Base-by-base conservation (phyloP, 1,139 yeast genomes). In the Saccharomyces hybrid region DNA sequence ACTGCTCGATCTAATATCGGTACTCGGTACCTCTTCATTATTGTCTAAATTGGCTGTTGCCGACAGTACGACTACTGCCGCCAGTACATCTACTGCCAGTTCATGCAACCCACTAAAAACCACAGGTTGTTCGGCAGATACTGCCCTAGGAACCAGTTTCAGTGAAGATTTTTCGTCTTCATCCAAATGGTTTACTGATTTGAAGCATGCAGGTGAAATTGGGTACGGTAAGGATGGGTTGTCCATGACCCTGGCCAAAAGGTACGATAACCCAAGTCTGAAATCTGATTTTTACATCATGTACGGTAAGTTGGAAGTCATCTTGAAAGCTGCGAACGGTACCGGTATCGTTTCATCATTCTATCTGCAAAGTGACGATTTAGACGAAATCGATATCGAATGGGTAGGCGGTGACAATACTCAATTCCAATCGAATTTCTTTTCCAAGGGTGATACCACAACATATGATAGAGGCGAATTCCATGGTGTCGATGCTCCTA, bases 311-410 rank as follows among this genome's bases (percentile, higher is more conserved):
- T 81, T 88, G 19, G 95, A 88, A 67, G 90, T 84, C 9, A 77
- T 76, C 1, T 68, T 87, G 57, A 79, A 84, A 67, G 86, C 93
- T 16, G 90, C 93, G 3, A 73, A 78, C 19, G 96, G 96, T 27
- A 70, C 70, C 48, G 97, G 96, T 57, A 78, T 89, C 46, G 81
- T 89, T 25, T 86, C 96, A 0, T 83, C 91, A 2, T 83, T 88
- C 64, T 88, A 84, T 62, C 75, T 89, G 57, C 95, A 88, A 69
- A 83, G 90, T 61, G 96, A 89, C 68, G 95, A 86, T 63, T 74
- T 84, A 59, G 97, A 89, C 70, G 97, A 89, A 72, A 82, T 89
- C 48, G 97, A 89, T 72, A 71, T 88, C 52, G 97, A 89, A 70
- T 83, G 93, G 81, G 76, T 86, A 54, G 97, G 97, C 26, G 82